Evolutionary conservation across 192 early-diverging fungal species (phyloP), one percentile per base, ranked within the genome.

Genomic region (Paraglomus brasilianum): DNA sequence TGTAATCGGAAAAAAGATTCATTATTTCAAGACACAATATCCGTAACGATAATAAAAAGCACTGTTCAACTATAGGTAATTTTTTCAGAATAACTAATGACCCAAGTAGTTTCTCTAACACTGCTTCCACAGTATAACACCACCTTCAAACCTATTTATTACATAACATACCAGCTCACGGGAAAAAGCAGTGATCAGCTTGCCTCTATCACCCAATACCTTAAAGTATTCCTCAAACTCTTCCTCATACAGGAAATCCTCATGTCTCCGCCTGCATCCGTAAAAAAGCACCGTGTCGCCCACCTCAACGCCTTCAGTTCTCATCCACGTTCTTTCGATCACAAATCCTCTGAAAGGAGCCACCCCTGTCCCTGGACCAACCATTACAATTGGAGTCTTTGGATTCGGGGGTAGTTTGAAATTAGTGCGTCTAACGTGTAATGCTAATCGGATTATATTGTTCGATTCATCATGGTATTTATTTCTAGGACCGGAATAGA

Each of bases 351-450:
- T 87, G 89, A 99, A 98, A 30, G 97, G 97, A 15, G 97, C 97
- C 44, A 99, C 92, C 49, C 97, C 97, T 5, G 97, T 99, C 51
- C 97, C 97, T n/a, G 97, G 97, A 0, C 97, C 97, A 40, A 99
- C 81, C 97, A 99, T 99, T 40, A 99, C 86, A 68, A 99, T 79
- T 15, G 97, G 97, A 10, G 87, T 73, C 8, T 81, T 68, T 47
- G 82, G 74, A 71, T 95, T 89, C 24, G 84, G 76, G n/a, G 97
- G 97, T 55, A 99, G 82, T 49, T 92, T 89, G 85, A 99, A 99
- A 50, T 86, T 81, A 21, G 90, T 93, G 48, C 89, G 85, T 61
- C 97, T 89, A 64, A 99, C 91, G 75, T 93, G 94, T 52, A 98
- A 75, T 9, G 95, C 94, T 11, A 92, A 74, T 73, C 87, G 82